Evolutionary conservation across 352 stramenopile species (phyloP).

Genomic region (Phytophthora pistaciae): DNA sequence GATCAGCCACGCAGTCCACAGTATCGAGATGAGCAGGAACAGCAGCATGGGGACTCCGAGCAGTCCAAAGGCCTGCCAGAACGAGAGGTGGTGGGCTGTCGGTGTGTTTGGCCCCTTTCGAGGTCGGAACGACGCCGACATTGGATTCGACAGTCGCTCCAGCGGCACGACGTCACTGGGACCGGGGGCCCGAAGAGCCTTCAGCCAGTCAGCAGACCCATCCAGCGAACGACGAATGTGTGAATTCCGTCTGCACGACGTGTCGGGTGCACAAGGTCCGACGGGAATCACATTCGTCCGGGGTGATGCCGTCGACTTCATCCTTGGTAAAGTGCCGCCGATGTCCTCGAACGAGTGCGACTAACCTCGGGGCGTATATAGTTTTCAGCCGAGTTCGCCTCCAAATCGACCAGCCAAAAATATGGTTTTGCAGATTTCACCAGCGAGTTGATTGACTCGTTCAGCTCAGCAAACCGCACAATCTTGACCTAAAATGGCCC

Average conservation of each 20-base stretch:
- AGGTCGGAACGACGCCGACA: slow-evolving; percentile 8
- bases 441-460: neutral
- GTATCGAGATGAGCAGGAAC: slow-evolving; percentile 28
- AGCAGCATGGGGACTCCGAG: slow-evolving; percentile 35
- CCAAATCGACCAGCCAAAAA: slow-evolving; percentile 15
- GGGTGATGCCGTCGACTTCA: slow-evolving; percentile 11
- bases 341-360: neutral
- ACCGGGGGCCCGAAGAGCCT: neutral
- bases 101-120: slow-evolving; percentile 6
- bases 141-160: slow-evolving; percentile 18
- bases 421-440: slow-evolving; percentile 6
- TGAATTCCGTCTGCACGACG: slow-evolving; percentile 5
- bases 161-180: slow-evolving; percentile 16
- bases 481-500: neutral
- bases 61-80: slow-evolving; percentile 40
- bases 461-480: neutral
- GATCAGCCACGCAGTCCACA: slow-evolving; percentile 48
- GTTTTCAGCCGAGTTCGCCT: neutral
- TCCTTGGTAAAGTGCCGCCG: neutral
- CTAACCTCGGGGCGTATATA: neutral
- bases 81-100: slow-evolving; percentile 22
- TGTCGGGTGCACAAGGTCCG: slow-evolving; percentile 3
- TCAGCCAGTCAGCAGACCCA: slow-evolving; percentile 20
- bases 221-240: slow-evolving; percentile 18
- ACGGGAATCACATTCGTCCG: neutral